phyloP scores from a whole-genome alignment of 768 basidiomycete species.

The Tricholoma bakamatsutake region DNA sequence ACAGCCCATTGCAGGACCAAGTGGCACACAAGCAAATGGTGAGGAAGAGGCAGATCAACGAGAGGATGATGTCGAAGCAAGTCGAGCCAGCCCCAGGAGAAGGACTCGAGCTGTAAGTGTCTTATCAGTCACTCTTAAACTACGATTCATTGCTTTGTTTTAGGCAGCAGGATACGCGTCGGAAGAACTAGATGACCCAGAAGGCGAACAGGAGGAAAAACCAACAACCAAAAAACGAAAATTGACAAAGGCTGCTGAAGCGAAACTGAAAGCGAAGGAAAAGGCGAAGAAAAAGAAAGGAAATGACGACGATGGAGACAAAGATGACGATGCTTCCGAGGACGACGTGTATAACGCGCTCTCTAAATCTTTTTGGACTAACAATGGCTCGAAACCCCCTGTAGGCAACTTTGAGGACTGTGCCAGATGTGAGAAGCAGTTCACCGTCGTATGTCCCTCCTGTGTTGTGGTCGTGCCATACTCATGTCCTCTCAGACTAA shows the following conservation, averaged over 20 bases:
- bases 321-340: slow-evolving; percentile 36
- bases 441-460: slow-evolving; percentile 69
- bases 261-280: slow-evolving; percentile 33
- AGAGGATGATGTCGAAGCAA: slow-evolving; percentile 7
- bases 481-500: slow-evolving; percentile 51
- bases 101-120: slow-evolving; percentile 7
- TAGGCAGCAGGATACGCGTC: slow-evolving; percentile 53
- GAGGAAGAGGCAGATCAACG: slow-evolving; percentile 10
- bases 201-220: slow-evolving; percentile 21
- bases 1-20: slow-evolving; percentile 43
- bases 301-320: slow-evolving; percentile 34
- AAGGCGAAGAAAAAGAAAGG: slow-evolving; percentile 41
- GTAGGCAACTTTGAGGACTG: slow-evolving; percentile 80
- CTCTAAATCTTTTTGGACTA: slow-evolving; percentile 41
- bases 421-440: slow-evolving; percentile 75
- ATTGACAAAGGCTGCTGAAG: slow-evolving; percentile 39
- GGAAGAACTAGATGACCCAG: slow-evolving; percentile 67
- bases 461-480: neutral
- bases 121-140: neutral
- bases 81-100: slow-evolving; percentile 11
- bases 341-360: slow-evolving; percentile 66
- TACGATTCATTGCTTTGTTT: neutral
- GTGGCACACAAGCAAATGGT: slow-evolving; percentile 18
- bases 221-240: slow-evolving; percentile 53
- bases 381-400: slow-evolving; percentile 46